A percentile compares a stretch with the other conserved stretches of the same genome.
Conservation (phyloP, 2,329 filamentous ascomycete species). For the Geoglossum cookeanum region DNA sequence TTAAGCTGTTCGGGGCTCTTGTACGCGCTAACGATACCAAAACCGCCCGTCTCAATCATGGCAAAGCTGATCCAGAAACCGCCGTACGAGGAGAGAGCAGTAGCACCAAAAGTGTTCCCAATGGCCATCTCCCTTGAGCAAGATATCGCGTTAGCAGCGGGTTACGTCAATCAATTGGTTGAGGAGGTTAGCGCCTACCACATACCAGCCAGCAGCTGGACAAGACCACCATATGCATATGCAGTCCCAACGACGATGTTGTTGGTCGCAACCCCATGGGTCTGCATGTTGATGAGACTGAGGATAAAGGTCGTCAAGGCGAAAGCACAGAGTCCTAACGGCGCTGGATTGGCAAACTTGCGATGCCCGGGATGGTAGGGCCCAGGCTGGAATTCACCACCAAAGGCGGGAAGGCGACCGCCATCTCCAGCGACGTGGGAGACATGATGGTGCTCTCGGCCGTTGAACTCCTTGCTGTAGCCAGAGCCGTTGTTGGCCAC, state of each 20-base stretch:
- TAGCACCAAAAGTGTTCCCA: slow-evolving; percentile 76
- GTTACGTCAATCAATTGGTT: not conserved
- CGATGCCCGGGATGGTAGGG: slow-evolving; percentile 43
- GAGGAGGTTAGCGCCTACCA: slow-evolving; percentile 33
- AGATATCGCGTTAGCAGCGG: not conserved
- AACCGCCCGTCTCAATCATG: slow-evolving; percentile 51
- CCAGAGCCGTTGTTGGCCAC: not conserved
- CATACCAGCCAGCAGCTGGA: slow-evolving; percentile 70
- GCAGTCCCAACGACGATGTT: slow-evolving; percentile 51
- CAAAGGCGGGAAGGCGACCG: slow-evolving; percentile 40
- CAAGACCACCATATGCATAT: slow-evolving; percentile 57
- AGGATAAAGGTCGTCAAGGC: slow-evolving; percentile 70
- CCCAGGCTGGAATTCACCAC: slow-evolving; percentile 56
- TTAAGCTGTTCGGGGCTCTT: slow-evolving; percentile 24
- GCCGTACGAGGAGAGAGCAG: slow-evolving; percentile 62
- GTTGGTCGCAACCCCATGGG: slow-evolving; percentile 37
- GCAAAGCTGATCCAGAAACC: slow-evolving; percentile 68
- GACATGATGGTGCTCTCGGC: slow-evolving; percentile 26
- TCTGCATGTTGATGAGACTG: slow-evolving; percentile 51
- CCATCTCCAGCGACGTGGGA: slow-evolving; percentile 26
- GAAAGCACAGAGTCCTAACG: slow-evolving; percentile 59
- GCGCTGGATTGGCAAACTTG: slow-evolving; percentile 64
- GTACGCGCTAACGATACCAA: slow-evolving; percentile 35
- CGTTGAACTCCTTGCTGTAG: slow-evolving; percentile 5
- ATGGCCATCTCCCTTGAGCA: slow-evolving; percentile 59